A percentile compares a stretch with the other conserved stretches of the same genome.
Evolutionary conservation across 345 rosid species (phyloP).

Genomic region (Melaleuca quinquenervia): DNA sequence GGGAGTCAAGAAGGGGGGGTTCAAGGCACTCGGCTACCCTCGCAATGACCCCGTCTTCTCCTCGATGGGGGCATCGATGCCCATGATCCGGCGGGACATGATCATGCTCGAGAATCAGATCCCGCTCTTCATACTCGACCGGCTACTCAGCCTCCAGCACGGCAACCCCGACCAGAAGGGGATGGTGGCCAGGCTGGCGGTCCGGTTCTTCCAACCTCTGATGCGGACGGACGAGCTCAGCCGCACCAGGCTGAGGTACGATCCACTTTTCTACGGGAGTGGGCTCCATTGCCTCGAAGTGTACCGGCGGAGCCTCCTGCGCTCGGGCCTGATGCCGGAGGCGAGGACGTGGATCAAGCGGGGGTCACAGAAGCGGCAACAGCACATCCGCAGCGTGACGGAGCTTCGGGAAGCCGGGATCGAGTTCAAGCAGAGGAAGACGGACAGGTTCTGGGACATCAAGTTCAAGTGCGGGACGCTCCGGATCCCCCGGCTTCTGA

Average conservation of each 20-base stretch:
- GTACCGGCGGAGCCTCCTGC: constrained; percentile 47
- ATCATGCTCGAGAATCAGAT: constrained; percentile 78
- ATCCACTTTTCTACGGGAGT: constrained; percentile 36
- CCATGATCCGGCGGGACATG: constrained; percentile 81
- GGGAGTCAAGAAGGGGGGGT: constrained; percentile 69
- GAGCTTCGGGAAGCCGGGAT: constrained; percentile 68
- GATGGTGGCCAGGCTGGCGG: constrained; percentile 44
- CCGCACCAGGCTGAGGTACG: constrained; percentile 30
- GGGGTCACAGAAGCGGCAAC: constrained; percentile 51
- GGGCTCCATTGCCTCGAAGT: constrained; percentile 84
- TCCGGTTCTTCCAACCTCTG: constrained; percentile 63
- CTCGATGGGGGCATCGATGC: constrained; percentile 72
- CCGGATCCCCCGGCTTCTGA: constrained; percentile 51
- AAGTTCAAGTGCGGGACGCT: constrained; percentile 62
- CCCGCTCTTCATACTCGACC: constrained; percentile 66
- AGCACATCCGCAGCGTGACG: constrained; percentile 58
- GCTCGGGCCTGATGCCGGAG: constrained; percentile 36
- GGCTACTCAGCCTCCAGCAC: constrained; percentile 47
- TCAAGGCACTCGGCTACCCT: constrained; percentile 47
- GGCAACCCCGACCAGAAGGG: constrained; percentile 46
- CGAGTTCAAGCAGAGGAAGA: constrained; percentile 52
- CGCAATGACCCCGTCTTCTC: constrained; percentile 69
- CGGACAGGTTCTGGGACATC: constrained; percentile 75
- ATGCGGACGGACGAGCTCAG: constrained; percentile 66
- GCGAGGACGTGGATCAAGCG: constrained; percentile 35